Conservation (phyloP, 441 rosid species). For the Arabidopsis lyrata region DNA sequence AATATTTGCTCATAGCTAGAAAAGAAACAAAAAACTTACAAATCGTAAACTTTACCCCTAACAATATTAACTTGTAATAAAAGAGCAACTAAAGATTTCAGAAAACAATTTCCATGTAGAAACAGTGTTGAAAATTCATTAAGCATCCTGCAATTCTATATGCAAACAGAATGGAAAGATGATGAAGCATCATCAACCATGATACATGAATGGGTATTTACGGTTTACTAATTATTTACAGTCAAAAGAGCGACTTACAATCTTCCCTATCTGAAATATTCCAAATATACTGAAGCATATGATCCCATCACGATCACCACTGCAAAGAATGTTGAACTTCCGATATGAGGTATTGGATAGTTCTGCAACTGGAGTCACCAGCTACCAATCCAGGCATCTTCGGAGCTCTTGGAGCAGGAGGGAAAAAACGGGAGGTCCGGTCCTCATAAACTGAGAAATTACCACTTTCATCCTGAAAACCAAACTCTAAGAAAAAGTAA, state of each 20-base stretch:
- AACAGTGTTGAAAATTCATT: neutral
- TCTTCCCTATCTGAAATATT: constrained; percentile 82
- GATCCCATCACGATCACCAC: constrained; percentile 83
- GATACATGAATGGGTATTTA: neutral
- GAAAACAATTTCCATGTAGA: constrained; percentile 14
- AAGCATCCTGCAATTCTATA: neutral
- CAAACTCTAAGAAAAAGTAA: constrained; percentile 23
- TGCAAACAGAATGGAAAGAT: constrained; percentile 5
- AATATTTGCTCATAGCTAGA: neutral
- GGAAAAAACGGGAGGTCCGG: constrained; percentile 83
- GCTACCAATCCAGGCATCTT: constrained; percentile 70
- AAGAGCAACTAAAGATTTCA: constrained; percentile 9
- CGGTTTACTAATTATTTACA: constrained; percentile 16
- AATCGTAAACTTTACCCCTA: neutral
- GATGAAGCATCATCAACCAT: too few relatives aligned
- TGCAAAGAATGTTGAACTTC: constrained; percentile 78
- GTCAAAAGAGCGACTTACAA: constrained; percentile 61
- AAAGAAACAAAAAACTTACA: neutral
- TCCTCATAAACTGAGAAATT: constrained; percentile 65
- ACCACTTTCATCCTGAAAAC: constrained; percentile 57
- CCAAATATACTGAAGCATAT: constrained; percentile 88
- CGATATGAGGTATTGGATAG: constrained; percentile 77
- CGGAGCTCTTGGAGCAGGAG: constrained; percentile 85
- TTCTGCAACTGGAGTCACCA: constrained; percentile 77
- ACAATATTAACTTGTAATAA: neutral